Evolutionary conservation across 164 flowering plant genomes (phyloP), one percentile per base, ranked within the genome.

Genomic region (Stephania japonica): DNA sequence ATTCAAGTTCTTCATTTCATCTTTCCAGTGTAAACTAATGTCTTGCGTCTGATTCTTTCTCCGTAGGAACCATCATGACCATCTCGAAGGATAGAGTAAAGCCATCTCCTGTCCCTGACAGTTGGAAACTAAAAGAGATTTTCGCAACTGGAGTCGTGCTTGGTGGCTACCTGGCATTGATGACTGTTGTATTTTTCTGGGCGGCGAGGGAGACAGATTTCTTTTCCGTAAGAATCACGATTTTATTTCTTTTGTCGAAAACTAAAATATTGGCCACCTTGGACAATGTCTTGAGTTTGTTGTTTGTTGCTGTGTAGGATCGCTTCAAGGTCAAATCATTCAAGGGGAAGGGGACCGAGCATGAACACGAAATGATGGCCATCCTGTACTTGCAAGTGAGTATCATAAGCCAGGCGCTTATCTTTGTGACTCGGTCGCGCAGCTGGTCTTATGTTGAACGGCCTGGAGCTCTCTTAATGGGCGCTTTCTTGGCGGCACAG

Each of bases 141-240:
- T 95, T 95, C 59, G 94, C 96, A 14, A 95, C 99, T 67, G 99
- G 99, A 1, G 67, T 93, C 14, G 94, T 88, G 47, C 96, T 95
- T 74, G 99, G 99, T 61, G 82, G 92, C 67, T 95, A 95, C 85
- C 75, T 90, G 71, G 99, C 93, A 41, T 65, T 95, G 83, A 88
- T 93, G 97, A 91, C 98, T 13, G 97, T 95, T 18, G 63, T 93
- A 43, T 95, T 95, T 86, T 95, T 95, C 81, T 95, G 97, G 97
- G 73, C 72, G 7, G 83, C 90, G 86, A 74, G 83, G n/a, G 87
- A 90, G 0, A 93, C 97, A 1, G 79, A 82, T 67, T 93, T 91
- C 82, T 95, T 93, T 85, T 16, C 96, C 25, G 99, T 95, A 89
- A 25, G 83, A 13, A 71, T 18, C 50, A 14, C 26, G 4, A 0